phyloP scores from a whole-genome alignment of 495 filamentous ascomycete genomes.

The Copromyces sp. region DNA sequence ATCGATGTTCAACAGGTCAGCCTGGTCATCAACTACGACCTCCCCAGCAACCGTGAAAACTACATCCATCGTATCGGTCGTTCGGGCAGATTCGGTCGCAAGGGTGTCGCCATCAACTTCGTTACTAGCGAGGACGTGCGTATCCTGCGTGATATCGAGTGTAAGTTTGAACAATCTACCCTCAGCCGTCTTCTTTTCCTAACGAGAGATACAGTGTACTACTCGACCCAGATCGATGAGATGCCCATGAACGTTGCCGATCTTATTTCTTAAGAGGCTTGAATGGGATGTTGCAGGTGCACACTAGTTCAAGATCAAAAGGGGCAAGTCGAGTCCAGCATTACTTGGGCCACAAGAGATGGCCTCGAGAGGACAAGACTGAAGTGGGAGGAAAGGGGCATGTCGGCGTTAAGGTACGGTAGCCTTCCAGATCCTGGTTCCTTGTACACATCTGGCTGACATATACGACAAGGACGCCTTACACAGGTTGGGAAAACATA shows the following conservation, averaged over 20 bases:
- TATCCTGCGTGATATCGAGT: slow-evolving; percentile 96
- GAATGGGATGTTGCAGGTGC: background rate
- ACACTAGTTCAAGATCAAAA: background rate
- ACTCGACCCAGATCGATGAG: slow-evolving; percentile 75
- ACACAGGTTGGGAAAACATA: background rate
- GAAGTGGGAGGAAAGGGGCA: background rate
- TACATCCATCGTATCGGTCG: slow-evolving; percentile 99
- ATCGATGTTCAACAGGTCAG: slow-evolving; percentile 99
- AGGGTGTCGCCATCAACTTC: slow-evolving; percentile 99
- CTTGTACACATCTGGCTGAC: background rate
- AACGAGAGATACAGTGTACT: slow-evolving; percentile 39
- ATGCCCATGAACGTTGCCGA: slow-evolving; percentile 82
- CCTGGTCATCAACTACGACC: slow-evolving; percentile 99
- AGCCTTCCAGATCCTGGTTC: background rate
- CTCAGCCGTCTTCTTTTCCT: background rate
- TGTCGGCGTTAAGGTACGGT: background rate
- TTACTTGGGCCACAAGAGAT: background rate
- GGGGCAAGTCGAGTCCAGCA: background rate
- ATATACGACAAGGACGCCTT: background rate
- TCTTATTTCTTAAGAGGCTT: slow-evolving; percentile 38
- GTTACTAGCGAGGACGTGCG: slow-evolving; percentile 98
- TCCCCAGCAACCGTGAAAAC: slow-evolving; percentile 98
- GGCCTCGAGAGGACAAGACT: background rate
- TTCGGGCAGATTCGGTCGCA: slow-evolving; percentile 97
- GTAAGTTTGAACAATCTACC: slow-evolving; percentile 22